Base-by-base conservation (phyloP, 345 rosid genomes). In the Cardamine resedifolia region DNA sequence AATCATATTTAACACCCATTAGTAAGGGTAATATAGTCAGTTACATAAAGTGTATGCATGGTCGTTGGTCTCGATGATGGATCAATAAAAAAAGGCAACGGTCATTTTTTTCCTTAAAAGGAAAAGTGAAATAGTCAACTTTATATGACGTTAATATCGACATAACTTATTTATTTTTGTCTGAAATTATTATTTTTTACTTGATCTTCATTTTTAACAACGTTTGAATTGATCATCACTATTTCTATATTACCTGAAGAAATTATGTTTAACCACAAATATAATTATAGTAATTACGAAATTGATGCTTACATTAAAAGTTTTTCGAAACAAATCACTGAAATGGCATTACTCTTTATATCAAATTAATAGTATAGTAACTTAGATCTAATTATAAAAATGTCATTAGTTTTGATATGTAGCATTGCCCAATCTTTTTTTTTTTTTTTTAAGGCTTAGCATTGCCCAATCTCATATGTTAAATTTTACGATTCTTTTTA, bases 1-100 rank as follows among this genome's bases (percentile, higher is more conserved):
- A 5, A 21, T 65, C 7, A 0, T 6, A 5, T 57, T 45, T 6
- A 57, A 4, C 1, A 1, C 27, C 24, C 1, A 18, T 7, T 23
- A 1, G 12, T 11, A 65, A 10, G 59, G 72, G 43, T 27, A 49
- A 18, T 18, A 18, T 59, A 24, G 71, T 73, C 71, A 34, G 5
- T 45, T 55, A 52, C 33, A 0, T 30, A 45, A 26, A 57, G 47
- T 11, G 7, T 24, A 24, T 73, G 65, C 59, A 65, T 65, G 51
- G 64, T 53, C 39, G 65, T 41, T 64, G 66, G 66, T 70, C 65
- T 47, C 49, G 49, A n/a, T 57, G 34, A 58, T 48, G 38, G 31
- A 47, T 4, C 63, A 30, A 23, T 43, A 28, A 63, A 66, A 66
- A 38, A 23, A 64, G 58, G 71, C 66, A 56, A 65, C 71, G 71